Conservation (phyloP, 306 rosid genomes). For the Cucurbita pepo region DNA sequence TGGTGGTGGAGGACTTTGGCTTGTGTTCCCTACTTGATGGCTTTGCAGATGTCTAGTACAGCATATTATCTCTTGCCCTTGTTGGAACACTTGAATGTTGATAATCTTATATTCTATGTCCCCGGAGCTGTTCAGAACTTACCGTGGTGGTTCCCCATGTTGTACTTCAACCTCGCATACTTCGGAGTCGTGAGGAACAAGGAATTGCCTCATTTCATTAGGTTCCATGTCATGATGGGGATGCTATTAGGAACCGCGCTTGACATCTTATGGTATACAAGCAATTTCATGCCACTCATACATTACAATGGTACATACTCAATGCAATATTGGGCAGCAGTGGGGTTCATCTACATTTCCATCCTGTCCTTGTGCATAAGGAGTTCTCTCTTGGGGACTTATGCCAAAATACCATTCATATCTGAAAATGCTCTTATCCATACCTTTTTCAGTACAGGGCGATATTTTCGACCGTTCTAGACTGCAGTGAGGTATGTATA, state of each 20-base stretch:
- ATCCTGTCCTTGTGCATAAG: conserved; percentile 34
- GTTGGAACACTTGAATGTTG: conserved; percentile 28
- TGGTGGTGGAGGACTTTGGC: conserved; percentile 94
- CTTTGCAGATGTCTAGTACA: conserved; percentile 58
- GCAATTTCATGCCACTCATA: conserved; percentile 70
- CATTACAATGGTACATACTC: conserved; percentile 64
- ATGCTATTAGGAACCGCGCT: conserved; percentile 50
- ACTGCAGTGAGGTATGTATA: background rate
- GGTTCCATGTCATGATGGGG: conserved; percentile 64
- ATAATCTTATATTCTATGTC: conserved; percentile 35
- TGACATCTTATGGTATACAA: conserved; percentile 39
- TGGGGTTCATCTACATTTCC: conserved; percentile 43
- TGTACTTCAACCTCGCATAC: conserved; percentile 41
- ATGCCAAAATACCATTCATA: conserved; percentile 51
- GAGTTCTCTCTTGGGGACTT: conserved; percentile 60
- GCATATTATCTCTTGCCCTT: conserved; percentile 49
- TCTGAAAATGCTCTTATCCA: conserved; percentile 58
- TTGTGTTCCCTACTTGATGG: conserved; percentile 54
- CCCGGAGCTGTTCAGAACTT: conserved; percentile 61
- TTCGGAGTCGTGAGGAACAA: conserved; percentile 49
- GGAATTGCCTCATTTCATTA: conserved; percentile 43
- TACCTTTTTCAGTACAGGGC: conserved; percentile 35
- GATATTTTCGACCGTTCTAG: conserved; percentile 48
- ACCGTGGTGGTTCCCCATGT: conserved; percentile 58
- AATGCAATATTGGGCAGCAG: conserved; percentile 65